phyloP scores from a whole-genome alignment of 441 rosid species.

The Erysimum cheiri region DNA sequence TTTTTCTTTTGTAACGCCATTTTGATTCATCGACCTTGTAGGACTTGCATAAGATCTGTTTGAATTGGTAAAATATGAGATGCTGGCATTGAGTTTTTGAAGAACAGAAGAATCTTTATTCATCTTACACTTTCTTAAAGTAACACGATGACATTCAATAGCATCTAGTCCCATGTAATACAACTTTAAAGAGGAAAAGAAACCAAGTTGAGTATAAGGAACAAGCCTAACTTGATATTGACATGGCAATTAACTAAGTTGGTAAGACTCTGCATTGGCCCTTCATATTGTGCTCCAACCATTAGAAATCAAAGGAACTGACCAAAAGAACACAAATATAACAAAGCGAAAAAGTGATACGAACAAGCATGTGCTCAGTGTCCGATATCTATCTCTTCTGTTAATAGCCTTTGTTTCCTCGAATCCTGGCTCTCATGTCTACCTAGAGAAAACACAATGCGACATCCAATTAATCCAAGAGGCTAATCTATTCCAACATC shows the following conservation, averaged over 20 bases:
- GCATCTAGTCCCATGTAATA: slow-evolving; percentile 12
- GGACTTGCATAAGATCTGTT: slow-evolving; percentile 34
- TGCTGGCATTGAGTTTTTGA: slow-evolving; percentile 16
- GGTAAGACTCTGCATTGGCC: slow-evolving; percentile 13
- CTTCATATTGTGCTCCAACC: slow-evolving; percentile 6
- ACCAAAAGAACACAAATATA: background rate
- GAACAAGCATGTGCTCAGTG: slow-evolving; percentile 2
- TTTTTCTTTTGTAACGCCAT: slow-evolving; percentile 5
- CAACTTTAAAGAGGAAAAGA: slow-evolving; percentile 5
- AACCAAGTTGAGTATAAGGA: slow-evolving; percentile 32
- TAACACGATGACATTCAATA: slow-evolving; percentile 3
- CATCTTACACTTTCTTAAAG: slow-evolving; percentile 2
- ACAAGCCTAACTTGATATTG: slow-evolving; percentile 39
- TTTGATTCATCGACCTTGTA: slow-evolving; percentile 36
- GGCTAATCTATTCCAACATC: background rate
- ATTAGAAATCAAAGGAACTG: slow-evolving; percentile 10
- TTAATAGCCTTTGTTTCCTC: slow-evolving; percentile 83
- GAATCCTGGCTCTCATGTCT: slow-evolving; percentile 87
- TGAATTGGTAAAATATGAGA: slow-evolving; percentile 31
- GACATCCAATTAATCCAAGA: background rate
- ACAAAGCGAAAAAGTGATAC: slow-evolving; percentile 8
- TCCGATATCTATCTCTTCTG: slow-evolving; percentile 8
- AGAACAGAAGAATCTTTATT: slow-evolving; percentile 1
- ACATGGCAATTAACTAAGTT: slow-evolving; percentile 27
- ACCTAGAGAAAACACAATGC: slow-evolving; percentile 49